These are phyloP conservation scores for Phytophthora ramorum DNA, from an alignment of 352 stramenopile genomes.

Conservation along the genomic window DNA sequence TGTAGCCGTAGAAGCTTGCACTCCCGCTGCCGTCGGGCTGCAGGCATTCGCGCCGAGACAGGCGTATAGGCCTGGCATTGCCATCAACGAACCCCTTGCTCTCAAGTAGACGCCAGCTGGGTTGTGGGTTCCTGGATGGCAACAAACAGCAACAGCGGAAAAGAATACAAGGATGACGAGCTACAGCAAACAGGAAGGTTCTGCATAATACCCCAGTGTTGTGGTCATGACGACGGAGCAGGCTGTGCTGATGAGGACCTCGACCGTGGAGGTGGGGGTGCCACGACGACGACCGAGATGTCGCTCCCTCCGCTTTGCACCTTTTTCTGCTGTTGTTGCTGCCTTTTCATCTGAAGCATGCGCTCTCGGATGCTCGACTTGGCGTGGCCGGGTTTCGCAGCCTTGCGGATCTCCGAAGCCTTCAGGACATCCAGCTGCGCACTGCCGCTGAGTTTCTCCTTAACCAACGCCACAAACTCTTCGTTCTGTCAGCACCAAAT, in stretches of 20 bases:
- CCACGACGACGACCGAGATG: constrained; percentile 36
- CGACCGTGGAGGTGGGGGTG: constrained; percentile 17
- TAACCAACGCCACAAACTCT: constrained; percentile 61
- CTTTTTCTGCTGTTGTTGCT: constrained; percentile 40
- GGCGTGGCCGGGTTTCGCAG: constrained; percentile 32
- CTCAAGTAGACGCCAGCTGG: too few relatives aligned
- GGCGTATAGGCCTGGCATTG: not conserved
- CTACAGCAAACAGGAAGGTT: constrained; percentile 33
- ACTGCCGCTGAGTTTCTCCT: constrained; percentile 60
- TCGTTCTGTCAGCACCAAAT: constrained; percentile 38
- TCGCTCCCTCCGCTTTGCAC: constrained; percentile 38
- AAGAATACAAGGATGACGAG: constrained; percentile 21
- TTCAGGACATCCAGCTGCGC: constrained; percentile 71
- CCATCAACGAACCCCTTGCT: not conserved
- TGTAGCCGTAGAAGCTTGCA: not conserved
- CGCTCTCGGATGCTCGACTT: constrained; percentile 63
- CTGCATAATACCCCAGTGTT: constrained; percentile 30
- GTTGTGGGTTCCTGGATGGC: not conserved
- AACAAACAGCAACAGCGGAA: not conserved
- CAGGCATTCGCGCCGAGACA: not conserved
- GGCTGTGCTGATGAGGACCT: constrained; percentile 26
- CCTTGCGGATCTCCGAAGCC: constrained; percentile 57
- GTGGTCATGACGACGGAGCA: constrained; percentile 39
- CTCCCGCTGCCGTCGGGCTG: not conserved
- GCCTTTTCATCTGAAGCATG: constrained; percentile 64